phyloP scores from a whole-genome alignment of 108 stramenopile genomes.

The Asterionellopsis glacialis region DNA sequence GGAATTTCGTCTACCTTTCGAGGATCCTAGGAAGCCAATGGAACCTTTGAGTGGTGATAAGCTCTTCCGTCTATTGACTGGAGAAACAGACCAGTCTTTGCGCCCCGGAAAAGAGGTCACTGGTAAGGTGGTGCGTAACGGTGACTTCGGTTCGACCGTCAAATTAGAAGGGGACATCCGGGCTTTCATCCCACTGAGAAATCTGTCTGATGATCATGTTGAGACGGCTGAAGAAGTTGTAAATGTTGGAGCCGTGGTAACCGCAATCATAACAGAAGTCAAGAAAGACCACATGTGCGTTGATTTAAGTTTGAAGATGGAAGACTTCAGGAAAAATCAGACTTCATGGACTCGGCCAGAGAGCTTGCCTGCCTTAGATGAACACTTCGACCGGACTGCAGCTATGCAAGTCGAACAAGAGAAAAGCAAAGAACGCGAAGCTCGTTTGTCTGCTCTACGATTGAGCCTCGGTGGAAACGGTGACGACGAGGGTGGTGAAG shows the following conservation, averaged over 20 bases:
- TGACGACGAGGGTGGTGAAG: conserved; percentile 40
- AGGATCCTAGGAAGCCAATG: conserved; percentile 83
- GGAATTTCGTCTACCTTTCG: conserved; percentile 87
- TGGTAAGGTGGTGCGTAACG: conserved; percentile 72
- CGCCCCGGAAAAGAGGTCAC: conserved; percentile 86
- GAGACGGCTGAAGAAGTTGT: conserved; percentile 84
- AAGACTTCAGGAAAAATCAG: conserved; percentile 76
- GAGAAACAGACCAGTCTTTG: conserved; percentile 80
- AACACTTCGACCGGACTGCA: conserved; percentile 55
- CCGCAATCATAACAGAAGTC: conserved; percentile 80
- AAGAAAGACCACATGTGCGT: conserved; percentile 91
- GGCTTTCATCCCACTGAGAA: conserved; percentile 78
- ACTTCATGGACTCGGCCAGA: conserved; percentile 78
- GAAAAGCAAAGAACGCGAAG: conserved; percentile 72
- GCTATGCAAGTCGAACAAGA: conserved; percentile 63
- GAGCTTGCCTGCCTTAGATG: conserved; percentile 61
- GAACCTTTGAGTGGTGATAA: conserved; percentile 61
- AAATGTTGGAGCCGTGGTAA: conserved; percentile 67
- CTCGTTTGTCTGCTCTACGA: conserved; percentile 60
- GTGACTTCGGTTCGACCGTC: conserved; percentile 84
- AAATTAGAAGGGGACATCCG: conserved; percentile 87
- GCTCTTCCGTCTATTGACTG: conserved; percentile 81
- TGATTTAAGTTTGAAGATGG: conserved; percentile 80
- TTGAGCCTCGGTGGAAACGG: conserved; percentile 38
- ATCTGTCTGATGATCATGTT: conserved; percentile 81